A percentile compares a stretch with the other conserved stretches of the same genome.
Conservation (phyloP, 2,329 filamentous ascomycete species). For the Colletotrichum spinosum region DNA sequence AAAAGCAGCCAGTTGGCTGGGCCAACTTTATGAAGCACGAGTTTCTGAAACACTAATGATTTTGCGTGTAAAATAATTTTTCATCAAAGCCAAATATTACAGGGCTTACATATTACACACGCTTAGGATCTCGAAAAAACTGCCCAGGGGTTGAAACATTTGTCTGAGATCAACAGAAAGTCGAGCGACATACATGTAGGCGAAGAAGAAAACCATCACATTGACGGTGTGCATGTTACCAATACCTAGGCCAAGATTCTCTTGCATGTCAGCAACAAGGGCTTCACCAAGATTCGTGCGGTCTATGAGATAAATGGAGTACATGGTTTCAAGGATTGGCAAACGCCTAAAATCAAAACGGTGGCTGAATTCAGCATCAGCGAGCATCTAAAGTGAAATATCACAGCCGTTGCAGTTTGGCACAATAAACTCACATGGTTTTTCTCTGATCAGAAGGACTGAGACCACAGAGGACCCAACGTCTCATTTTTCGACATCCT, state of each 20-base stretch:
- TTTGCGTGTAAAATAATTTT: too few species aligned
- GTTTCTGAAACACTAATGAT: conserved; percentile 41
- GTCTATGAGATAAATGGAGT: conserved; percentile 39
- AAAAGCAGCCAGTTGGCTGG: conserved; percentile 44
- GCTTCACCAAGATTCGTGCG: conserved; percentile 36
- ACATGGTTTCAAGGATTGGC: conserved; percentile 46
- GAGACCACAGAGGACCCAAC: background rate
- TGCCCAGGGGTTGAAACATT: background rate
- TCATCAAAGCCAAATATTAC: too few species aligned
- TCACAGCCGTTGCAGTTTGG: too few species aligned
- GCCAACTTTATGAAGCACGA: conserved; percentile 43
- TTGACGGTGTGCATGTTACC: conserved; percentile 37
- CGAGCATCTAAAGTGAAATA: background rate
- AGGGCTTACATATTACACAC: conserved; percentile 27
- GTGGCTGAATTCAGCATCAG: background rate
- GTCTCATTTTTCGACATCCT: conserved; percentile 5
- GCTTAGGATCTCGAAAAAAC: conserved; percentile 40
- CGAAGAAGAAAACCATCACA: conserved; percentile 40
- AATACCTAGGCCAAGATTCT: conserved; percentile 36
- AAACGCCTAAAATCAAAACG: conserved; percentile 51
- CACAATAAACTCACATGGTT: conserved; percentile 13
- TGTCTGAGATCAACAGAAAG: background rate
- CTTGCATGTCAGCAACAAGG: conserved; percentile 37
- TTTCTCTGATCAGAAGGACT: conserved; percentile 26
- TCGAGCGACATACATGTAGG: conserved; percentile 36